phyloP scores from a whole-genome alignment of 2,329 filamentous ascomycete genomes.

The Lasiodiplodia hormozganensis region DNA sequence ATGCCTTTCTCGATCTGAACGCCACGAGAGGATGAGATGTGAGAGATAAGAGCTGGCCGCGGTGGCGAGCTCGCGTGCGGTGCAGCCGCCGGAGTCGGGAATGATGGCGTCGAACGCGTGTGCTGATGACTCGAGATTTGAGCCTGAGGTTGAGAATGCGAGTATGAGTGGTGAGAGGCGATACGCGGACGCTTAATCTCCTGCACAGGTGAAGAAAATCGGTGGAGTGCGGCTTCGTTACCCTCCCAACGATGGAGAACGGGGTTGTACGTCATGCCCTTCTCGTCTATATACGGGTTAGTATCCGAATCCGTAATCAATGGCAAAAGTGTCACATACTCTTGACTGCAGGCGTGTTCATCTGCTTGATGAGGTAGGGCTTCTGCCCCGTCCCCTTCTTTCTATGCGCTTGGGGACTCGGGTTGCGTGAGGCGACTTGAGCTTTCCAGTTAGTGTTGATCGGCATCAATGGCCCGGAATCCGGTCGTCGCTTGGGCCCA shows the following conservation, averaged over 20 bases:
- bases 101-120: conserved; percentile 44
- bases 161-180: conserved; percentile 40
- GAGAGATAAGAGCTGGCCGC: conserved; percentile 84
- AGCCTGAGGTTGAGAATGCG: conserved; percentile 32
- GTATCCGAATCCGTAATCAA: conserved; percentile 22
- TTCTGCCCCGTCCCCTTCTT: conserved; percentile 66
- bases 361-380: conserved; percentile 87
- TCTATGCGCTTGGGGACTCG: conserved; percentile 57
- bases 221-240: conserved; percentile 83
- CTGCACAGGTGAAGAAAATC: conserved; percentile 70
- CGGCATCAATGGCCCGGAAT: conserved; percentile 57
- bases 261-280: conserved; percentile 97
- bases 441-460: conserved; percentile 67
- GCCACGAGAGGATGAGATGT: conserved; percentile 79
- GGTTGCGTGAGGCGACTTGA: conserved; percentile 58
- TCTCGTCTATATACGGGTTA: conserved; percentile 67
- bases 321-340: conserved; percentile 61
- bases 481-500: conserved; percentile 50
- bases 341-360: conserved; percentile 79
- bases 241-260: conserved; percentile 90
- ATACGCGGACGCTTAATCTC: conserved; percentile 47
- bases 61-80: conserved; percentile 47
- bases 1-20: conserved; percentile 96
- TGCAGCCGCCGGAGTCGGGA: conserved; percentile 39
- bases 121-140: conserved; percentile 35